Conservation (phyloP, 2,329 filamentous ascomycete genomes). For the Aureobasidium subglaciale region DNA sequence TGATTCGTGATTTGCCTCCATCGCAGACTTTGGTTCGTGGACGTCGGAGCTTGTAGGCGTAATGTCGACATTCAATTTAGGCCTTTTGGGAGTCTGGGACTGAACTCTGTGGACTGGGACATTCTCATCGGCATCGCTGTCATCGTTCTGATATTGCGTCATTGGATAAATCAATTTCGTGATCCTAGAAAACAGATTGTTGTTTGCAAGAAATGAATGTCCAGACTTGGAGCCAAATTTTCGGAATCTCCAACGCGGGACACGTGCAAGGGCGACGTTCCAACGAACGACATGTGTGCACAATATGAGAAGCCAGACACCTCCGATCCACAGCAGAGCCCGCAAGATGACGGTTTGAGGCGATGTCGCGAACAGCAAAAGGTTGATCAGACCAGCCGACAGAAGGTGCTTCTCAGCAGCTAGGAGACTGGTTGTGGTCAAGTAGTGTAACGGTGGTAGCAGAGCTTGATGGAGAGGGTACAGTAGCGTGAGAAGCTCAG, state of each 20-base stretch:
- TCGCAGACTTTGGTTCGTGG: slow-evolving; percentile 10
- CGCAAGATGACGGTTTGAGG: slow-evolving; percentile 40
- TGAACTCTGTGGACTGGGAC: slow-evolving; percentile 23
- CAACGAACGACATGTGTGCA: slow-evolving; percentile 71
- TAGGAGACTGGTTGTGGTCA: slow-evolving; percentile 84
- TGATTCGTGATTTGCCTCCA: background rate
- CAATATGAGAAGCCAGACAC: slow-evolving; percentile 63
- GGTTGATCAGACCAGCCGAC: slow-evolving; percentile 72
- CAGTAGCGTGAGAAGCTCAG: slow-evolving; percentile 57
- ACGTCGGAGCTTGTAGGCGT: background rate
- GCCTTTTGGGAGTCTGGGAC: background rate
- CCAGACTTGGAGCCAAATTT: background rate
- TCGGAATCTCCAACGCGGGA: slow-evolving; percentile 70
- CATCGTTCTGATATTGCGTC: slow-evolving; percentile 19
- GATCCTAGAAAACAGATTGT: slow-evolving; percentile 21
- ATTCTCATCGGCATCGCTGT: slow-evolving; percentile 45
- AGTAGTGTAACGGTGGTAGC: slow-evolving; percentile 63
- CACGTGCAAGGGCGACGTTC: slow-evolving; percentile 77
- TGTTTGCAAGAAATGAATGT: slow-evolving; percentile 23
- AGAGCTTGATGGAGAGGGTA: slow-evolving; percentile 80
- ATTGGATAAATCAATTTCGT: background rate
- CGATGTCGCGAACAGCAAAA: slow-evolving; percentile 68
- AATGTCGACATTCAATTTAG: slow-evolving; percentile 3
- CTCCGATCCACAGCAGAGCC: slow-evolving; percentile 50
- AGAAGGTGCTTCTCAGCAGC: slow-evolving; percentile 82